These are phyloP conservation scores for Clohesyomyces aquaticus DNA, from an alignment of 495 filamentous ascomycete genomes.

Conservation along the genomic window DNA sequence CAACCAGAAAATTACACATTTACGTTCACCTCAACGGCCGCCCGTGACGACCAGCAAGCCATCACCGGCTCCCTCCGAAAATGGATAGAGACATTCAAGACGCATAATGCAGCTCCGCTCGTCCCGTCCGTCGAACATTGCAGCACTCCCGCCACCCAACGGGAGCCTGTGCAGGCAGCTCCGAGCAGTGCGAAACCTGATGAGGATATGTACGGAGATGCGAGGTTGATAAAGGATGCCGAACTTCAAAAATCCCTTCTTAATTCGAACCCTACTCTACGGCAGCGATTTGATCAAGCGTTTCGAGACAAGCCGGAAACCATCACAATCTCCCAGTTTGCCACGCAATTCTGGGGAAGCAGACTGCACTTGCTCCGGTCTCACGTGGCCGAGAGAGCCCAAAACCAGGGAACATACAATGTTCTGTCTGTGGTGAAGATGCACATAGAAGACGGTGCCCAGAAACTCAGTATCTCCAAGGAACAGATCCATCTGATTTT, in stretches of 20 bases:
- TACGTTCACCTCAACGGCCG: conserved; percentile 77
- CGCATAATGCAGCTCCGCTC: conserved; percentile 51
- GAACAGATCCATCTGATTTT: conserved; percentile 95
- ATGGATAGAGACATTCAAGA: conserved; percentile 71
- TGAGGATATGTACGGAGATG: conserved; percentile 75
- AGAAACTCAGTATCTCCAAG: conserved; percentile 80
- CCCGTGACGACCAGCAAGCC: conserved; percentile 78
- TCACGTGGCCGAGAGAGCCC: conserved; percentile 84
- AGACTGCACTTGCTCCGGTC: conserved; percentile 81
- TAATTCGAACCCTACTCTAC: conserved; percentile 70
- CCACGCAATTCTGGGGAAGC: conserved; percentile 90
- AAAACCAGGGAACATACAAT: conserved; percentile 86
- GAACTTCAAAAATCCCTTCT: conserved; percentile 85
- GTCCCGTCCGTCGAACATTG: conserved; percentile 46
- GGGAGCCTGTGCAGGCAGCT: conserved; percentile 64
- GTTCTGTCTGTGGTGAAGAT: conserved; percentile 89
- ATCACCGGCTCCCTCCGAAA: conserved; percentile 81
- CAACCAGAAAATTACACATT: conserved; percentile 76
- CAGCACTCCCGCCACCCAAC: conserved; percentile 54
- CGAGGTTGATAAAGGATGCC: conserved; percentile 68
- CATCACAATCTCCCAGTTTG: conserved; percentile 75
- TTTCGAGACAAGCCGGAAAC: conserved; percentile 77
- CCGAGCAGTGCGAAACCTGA: conserved; percentile 50
- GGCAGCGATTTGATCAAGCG: conserved; percentile 80
- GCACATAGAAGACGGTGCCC: conserved; percentile 71